phyloP scores from a whole-genome alignment of 2,329 filamentous ascomycete genomes.

The Orbilia quercus region DNA sequence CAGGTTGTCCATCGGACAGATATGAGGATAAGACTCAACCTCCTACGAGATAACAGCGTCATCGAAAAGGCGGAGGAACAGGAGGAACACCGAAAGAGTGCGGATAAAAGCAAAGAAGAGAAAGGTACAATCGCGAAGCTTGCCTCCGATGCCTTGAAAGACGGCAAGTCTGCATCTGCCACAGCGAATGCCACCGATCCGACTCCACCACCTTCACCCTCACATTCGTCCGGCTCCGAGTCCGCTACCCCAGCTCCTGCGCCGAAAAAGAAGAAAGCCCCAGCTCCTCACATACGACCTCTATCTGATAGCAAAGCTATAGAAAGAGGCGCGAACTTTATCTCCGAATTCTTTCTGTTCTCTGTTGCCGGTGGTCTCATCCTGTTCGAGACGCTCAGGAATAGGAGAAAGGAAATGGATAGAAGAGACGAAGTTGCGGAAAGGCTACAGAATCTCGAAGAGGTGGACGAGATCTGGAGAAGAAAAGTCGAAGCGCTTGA shows the following conservation, averaged over 20 bases:
- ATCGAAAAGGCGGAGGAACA: constrained; percentile 74
- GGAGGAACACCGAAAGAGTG: constrained; percentile 68
- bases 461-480: constrained; percentile 59
- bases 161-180: constrained; percentile 62
- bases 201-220: constrained; percentile 10
- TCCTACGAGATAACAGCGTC: constrained; percentile 72
- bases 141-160: constrained; percentile 29
- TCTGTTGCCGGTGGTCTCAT: constrained; percentile 73
- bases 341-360: constrained; percentile 75
- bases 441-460: constrained; percentile 70
- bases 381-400: constrained; percentile 72
- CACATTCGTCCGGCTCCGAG: constrained; percentile 8
- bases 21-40: constrained; percentile 75
- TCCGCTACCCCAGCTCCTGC: not conserved
- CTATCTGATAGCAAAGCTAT: constrained; percentile 76
- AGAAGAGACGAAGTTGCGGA: constrained; percentile 72
- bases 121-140: constrained; percentile 58
- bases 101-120: constrained; percentile 64
- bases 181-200: constrained; percentile 64
- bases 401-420: constrained; percentile 71
- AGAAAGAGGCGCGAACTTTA: constrained; percentile 76
- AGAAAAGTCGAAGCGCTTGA: constrained; percentile 53
- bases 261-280: constrained; percentile 56
- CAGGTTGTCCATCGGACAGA: constrained; percentile 74
- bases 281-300: constrained; percentile 71